A percentile compares a stretch with the other conserved stretches of the same genome.
These are phyloP conservation scores for Sextonia rubra DNA, from an alignment of 164 flowering plant genomes.

Conservation along the genomic window DNA sequence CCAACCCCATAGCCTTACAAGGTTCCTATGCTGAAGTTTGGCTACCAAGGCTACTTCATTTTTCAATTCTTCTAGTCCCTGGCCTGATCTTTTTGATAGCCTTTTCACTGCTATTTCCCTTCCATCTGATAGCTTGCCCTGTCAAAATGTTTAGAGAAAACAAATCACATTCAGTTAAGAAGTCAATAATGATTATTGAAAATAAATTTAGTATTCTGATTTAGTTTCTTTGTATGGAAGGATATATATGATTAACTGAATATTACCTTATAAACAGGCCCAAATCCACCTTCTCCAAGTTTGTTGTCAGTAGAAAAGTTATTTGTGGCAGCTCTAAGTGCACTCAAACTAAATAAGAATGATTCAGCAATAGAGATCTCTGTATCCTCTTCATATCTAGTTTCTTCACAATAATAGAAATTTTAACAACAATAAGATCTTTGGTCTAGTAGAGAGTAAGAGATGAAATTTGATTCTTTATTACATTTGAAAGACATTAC, in stretches of 20 bases:
- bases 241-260: not conserved
- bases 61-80: conserved; percentile 17
- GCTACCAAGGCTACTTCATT: conserved; percentile 18
- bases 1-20: conserved; percentile 28
- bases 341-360: not conserved
- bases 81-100: conserved; percentile 14
- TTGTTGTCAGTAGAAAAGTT: conserved; percentile 5
- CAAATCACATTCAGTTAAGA: not conserved
- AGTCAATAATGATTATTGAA: no score
- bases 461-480: no score
- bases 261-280: conserved; percentile 4
- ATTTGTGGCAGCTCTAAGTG: conserved; percentile 2
- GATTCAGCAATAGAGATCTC: not conserved
- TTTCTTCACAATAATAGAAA: not conserved
- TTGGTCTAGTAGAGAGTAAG: no score
- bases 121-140: conserved; percentile 19
- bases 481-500: no score
- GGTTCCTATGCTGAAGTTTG: conserved; percentile 27
- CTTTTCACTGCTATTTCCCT: conserved; percentile 26
- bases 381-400: not conserved
- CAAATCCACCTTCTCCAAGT: conserved; percentile 15
- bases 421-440: no score
- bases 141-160: not conserved
- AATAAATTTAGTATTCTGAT: no score
- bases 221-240: not conserved